A percentile compares a stretch with the other conserved stretches of the same genome.
Evolutionary conservation across 2,329 filamentous ascomycete species (phyloP).

Genomic region (Calonectria multiphialidica): DNA sequence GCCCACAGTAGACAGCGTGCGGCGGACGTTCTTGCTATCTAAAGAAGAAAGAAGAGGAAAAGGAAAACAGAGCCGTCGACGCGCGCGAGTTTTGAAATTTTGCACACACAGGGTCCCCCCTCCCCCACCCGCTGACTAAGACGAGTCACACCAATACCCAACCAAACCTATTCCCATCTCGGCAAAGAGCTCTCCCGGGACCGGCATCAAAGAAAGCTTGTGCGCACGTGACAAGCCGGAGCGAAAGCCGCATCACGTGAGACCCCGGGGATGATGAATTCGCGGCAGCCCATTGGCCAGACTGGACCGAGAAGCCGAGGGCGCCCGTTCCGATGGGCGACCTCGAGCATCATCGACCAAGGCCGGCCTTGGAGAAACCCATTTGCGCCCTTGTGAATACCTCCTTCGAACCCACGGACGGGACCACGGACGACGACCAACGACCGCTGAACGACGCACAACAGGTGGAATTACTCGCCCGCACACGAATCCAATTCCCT

Average conservation of each 20-base stretch:
- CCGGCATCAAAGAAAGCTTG: neutral
- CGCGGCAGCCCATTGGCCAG: slow-evolving; percentile 52
- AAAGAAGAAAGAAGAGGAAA: slow-evolving; percentile 54
- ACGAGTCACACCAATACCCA: slow-evolving; percentile 17
- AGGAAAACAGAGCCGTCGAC: slow-evolving; percentile 22
- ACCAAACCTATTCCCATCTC: slow-evolving; percentile 20
- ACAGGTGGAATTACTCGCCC: slow-evolving; percentile 23
- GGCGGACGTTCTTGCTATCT: slow-evolving; percentile 66
- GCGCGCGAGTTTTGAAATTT: slow-evolving; percentile 6
- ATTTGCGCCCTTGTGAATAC: neutral
- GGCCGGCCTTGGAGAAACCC: neutral
- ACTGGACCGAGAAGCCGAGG: slow-evolving; percentile 59
- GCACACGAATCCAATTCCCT: slow-evolving; percentile 19
- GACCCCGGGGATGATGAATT: slow-evolving; percentile 52
- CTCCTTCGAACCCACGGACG: slow-evolving; percentile 24
- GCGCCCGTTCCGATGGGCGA: slow-evolving; percentile 39
- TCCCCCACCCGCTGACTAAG: slow-evolving; percentile 28
- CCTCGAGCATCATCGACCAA: slow-evolving; percentile 17
- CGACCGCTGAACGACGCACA: slow-evolving; percentile 36
- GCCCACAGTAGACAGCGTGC: slow-evolving; percentile 48
- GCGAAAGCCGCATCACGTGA: slow-evolving; percentile 42
- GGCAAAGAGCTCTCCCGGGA: slow-evolving; percentile 16
- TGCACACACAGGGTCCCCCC: slow-evolving; percentile 16
- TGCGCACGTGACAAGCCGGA: slow-evolving; percentile 12
- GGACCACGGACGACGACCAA: slow-evolving; percentile 27